These are phyloP conservation scores for Tolypocladium endophyticum DNA, from an alignment of 2,329 filamentous ascomycete species.

Conservation along the genomic window DNA sequence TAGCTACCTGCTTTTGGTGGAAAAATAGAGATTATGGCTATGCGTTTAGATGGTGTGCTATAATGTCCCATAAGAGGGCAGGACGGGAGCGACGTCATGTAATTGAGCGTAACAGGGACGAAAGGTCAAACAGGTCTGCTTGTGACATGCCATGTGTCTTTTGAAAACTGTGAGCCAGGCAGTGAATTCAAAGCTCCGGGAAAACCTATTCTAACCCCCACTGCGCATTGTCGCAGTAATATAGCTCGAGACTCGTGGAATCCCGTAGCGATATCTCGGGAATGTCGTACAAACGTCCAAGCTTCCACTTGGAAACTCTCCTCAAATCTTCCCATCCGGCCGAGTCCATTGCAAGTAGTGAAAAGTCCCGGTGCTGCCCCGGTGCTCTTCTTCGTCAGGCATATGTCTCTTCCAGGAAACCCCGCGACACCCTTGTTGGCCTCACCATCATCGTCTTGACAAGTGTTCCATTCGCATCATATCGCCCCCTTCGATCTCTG, in stretches of 20 bases:
- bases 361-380: no score
- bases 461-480: not conserved
- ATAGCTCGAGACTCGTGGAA: not conserved
- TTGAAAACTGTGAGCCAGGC: not conserved
- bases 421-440: not conserved
- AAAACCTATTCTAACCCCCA: not conserved
- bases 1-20: not conserved
- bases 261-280: not conserved
- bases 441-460: not conserved
- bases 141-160: not conserved
- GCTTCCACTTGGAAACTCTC: not conserved
- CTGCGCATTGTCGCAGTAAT: not conserved
- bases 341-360: not conserved
- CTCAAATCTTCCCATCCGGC: not conserved
- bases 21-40: not conserved
- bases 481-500: not conserved
- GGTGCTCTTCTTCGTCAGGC: not conserved
- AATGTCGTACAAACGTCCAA: not conserved
- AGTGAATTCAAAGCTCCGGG: not conserved
- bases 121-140: not conserved
- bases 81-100: not conserved
- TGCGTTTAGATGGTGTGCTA: not conserved
- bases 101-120: not conserved
- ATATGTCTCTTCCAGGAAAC: not conserved
- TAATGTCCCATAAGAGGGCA: not conserved